Conservation (phyloP, 441 rosid genomes). For the Populus hybrid region DNA sequence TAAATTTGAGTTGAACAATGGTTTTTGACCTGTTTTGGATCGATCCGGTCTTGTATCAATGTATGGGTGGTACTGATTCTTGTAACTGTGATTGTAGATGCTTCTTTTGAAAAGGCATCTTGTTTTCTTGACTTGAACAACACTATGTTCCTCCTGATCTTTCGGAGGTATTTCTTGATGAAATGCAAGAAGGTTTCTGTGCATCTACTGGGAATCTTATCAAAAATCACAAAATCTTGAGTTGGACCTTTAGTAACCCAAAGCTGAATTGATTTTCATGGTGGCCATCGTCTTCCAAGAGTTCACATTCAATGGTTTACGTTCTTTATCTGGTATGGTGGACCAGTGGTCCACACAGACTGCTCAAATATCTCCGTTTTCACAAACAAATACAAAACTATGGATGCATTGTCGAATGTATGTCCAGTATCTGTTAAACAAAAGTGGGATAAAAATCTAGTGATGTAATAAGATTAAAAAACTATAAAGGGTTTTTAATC, state of each 20-base stretch:
- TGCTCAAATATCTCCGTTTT: background rate
- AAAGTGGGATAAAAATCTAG: no score
- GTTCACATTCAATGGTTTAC: background rate
- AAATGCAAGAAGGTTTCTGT: background rate
- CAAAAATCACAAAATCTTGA: background rate
- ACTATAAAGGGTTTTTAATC: no score
- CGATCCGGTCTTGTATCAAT: no score
- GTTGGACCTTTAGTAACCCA: background rate
- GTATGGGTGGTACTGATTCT: no score
- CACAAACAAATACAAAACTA: background rate
- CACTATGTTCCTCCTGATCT: slow-evolving; percentile 6
- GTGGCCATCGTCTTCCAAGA: background rate
- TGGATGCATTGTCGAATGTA: no score
- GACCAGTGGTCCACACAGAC: background rate
- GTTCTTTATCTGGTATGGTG: background rate
- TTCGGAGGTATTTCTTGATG: background rate
- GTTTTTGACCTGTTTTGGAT: no score
- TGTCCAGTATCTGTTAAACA: no score
- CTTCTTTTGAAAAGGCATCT: slow-evolving; percentile 26
- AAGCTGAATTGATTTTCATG: background rate
- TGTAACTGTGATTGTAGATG: slow-evolving; percentile 5
- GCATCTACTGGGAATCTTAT: background rate
- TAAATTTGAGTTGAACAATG: no score
- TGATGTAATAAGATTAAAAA: no score
- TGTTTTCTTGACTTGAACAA: slow-evolving; percentile 28